These are phyloP conservation scores for Phyllostachys edulis DNA, from an alignment of 176 grass and related monocot species.

Conservation along the genomic window DNA sequence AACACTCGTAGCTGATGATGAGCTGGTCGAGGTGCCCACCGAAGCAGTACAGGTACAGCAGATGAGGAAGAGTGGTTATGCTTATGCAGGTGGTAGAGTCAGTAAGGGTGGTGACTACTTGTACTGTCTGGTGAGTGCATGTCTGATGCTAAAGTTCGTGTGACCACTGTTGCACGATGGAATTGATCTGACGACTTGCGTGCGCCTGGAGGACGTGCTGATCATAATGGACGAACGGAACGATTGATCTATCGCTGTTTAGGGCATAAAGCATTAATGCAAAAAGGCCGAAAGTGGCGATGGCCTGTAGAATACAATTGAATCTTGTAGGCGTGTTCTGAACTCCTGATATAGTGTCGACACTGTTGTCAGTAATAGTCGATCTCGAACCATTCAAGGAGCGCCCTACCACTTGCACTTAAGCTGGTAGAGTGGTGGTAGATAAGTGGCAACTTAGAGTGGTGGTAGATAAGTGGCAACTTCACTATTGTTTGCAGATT, in stretches of 20 bases:
- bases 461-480: too few relatives aligned
- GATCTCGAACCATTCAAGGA: background rate
- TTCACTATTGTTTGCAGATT: background rate
- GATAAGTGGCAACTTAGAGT: too few relatives aligned
- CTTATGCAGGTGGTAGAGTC: background rate
- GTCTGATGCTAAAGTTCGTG: conserved; percentile 38
- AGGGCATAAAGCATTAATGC: background rate
- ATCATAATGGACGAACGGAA: background rate
- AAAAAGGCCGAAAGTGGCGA: background rate
- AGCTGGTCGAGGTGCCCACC: background rate
- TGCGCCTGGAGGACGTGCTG: background rate
- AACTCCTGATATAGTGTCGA: background rate
- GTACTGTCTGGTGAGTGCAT: background rate
- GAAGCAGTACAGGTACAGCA: background rate
- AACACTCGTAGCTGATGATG: too few relatives aligned
- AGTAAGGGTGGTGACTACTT: background rate
- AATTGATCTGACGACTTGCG: background rate
- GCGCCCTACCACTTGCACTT: background rate
- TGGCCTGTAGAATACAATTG: background rate
- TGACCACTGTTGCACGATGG: conserved; percentile 32
- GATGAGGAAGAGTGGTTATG: background rate
- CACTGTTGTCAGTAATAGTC: background rate
- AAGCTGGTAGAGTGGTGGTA: too few relatives aligned
- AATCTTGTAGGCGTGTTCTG: background rate
- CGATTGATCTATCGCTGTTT: background rate